These are phyloP conservation scores for Yamadazyma endophytica DNA, from an alignment of 805 yeast genomes.

Conservation along the genomic window DNA sequence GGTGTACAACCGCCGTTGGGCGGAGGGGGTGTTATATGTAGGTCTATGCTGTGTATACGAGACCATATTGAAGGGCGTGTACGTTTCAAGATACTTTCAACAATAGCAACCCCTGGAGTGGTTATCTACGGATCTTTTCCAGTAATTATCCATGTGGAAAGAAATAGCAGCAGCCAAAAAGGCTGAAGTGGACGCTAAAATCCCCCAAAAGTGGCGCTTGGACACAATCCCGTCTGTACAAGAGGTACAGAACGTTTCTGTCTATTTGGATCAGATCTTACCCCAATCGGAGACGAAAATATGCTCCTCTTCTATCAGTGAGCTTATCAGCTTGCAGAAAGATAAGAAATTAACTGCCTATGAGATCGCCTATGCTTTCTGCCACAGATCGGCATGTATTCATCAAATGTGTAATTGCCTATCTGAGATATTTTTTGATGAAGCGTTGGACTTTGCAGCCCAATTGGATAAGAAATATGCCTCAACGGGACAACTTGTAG, in stretches of 20 bases:
- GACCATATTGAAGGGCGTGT: not conserved
- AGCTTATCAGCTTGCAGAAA: not conserved
- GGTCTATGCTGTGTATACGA: not conserved
- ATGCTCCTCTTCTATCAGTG: no score
- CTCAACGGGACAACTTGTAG: slow-evolving; percentile 14
- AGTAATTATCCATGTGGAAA: slow-evolving; percentile 4
- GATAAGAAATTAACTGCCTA: slow-evolving; percentile 29
- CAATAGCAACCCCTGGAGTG: not conserved
- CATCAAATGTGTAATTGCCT: slow-evolving; percentile 48
- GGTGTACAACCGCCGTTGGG: no score
- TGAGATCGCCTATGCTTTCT: slow-evolving; percentile 50
- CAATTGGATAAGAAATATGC: slow-evolving; percentile 19
- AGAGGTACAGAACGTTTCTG: slow-evolving; percentile 3
- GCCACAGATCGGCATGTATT: slow-evolving; percentile 54
- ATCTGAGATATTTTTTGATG: slow-evolving; percentile 29
- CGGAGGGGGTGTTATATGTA: not conserved
- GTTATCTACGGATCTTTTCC: not conserved
- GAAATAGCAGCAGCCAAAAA: slow-evolving; percentile 4
- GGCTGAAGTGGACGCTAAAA: slow-evolving; percentile 3
- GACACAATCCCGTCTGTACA: slow-evolving; percentile 4
- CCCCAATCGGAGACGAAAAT: not conserved
- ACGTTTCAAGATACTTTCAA: not conserved
- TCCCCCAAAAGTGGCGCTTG: slow-evolving; percentile 9
- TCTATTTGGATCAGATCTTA: slow-evolving; percentile 1
- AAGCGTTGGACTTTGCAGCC: slow-evolving; percentile 19